A percentile compares a stretch with the other conserved stretches of the same genome.
Conservation (phyloP, 2,329 filamentous ascomycete species). For the Ophiosphaerella korrae region DNA sequence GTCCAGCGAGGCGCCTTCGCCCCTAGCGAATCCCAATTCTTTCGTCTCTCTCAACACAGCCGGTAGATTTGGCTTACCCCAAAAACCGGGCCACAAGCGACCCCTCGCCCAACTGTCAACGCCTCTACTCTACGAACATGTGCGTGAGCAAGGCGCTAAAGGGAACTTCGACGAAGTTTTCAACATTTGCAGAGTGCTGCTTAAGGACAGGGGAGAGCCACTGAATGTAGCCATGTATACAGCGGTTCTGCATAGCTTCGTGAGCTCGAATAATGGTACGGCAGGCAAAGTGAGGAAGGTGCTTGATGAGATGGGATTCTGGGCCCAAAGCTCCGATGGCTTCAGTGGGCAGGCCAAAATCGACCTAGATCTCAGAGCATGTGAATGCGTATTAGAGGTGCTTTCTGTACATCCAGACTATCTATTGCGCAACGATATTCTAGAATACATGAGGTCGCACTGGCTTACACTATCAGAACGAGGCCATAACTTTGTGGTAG, state of each 20-base stretch:
- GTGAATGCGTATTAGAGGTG: conserved; percentile 73
- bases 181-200: conserved; percentile 62
- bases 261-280: conserved; percentile 67
- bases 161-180: conserved; percentile 35
- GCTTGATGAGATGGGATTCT: conserved; percentile 71
- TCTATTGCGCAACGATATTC: conserved; percentile 70
- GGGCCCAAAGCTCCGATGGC: conserved; percentile 5
- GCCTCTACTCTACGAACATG: conserved; percentile 36
- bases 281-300: conserved; percentile 66
- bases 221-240: conserved; percentile 71
- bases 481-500: conserved; percentile 69
- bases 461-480: conserved; percentile 70
- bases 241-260: conserved; percentile 74
- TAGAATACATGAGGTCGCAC: conserved; percentile 73
- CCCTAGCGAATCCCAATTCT: conserved; percentile 2
- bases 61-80: background rate
- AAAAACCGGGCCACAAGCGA: conserved; percentile 4
- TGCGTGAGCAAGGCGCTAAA: conserved; percentile 31
- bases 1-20: conserved; percentile 5
- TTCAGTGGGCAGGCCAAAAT: conserved; percentile 57
- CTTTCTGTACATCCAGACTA: conserved; percentile 88
- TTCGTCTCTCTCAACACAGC: conserved; percentile 11
- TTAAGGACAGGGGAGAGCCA: conserved; percentile 60
- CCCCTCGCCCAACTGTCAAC: conserved; percentile 33
- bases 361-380: conserved; percentile 67